Conservation (phyloP, 352 stramenopile genomes). For the Vaucheria bursata region DNA sequence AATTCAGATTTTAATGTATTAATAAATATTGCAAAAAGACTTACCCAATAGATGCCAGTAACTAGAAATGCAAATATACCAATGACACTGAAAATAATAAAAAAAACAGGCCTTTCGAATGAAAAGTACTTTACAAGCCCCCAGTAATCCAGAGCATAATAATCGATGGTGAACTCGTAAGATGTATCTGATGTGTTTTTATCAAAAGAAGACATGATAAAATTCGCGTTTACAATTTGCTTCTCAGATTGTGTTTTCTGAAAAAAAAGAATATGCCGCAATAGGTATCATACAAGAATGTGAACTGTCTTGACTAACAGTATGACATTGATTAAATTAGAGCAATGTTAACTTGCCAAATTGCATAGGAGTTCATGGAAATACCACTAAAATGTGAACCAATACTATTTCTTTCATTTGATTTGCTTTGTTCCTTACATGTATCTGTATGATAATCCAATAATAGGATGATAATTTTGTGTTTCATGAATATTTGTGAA, state of each 20-base stretch:
- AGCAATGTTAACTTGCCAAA: background rate
- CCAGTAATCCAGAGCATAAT: constrained; percentile 85
- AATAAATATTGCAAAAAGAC: constrained; percentile 41
- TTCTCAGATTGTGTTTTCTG: constrained; percentile 64
- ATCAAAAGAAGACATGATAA: constrained; percentile 84
- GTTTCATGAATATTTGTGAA: background rate
- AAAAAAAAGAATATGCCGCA: no score
- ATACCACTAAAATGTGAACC: background rate
- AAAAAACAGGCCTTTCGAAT: constrained; percentile 80
- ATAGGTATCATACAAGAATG: no score
- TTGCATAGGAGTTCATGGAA: background rate
- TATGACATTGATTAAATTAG: background rate
- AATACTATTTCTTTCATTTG: background rate
- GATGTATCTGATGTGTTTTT: constrained; percentile 64
- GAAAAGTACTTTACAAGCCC: constrained; percentile 91
- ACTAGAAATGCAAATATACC: constrained; percentile 68
- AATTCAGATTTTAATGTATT: no score
- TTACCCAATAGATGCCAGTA: constrained; percentile 39
- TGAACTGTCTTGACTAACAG: no score
- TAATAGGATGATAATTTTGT: background rate
- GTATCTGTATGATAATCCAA: background rate
- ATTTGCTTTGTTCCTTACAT: background rate
- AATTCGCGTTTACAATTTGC: constrained; percentile 73
- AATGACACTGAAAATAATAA: constrained; percentile 82
- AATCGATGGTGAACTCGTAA: constrained; percentile 82